Percentiles rank a stretch among this genome's conserved stretches.
Evolutionary conservation across 345 rosid species (phyloP).

Genomic region (Stellera chamaejasme): DNA sequence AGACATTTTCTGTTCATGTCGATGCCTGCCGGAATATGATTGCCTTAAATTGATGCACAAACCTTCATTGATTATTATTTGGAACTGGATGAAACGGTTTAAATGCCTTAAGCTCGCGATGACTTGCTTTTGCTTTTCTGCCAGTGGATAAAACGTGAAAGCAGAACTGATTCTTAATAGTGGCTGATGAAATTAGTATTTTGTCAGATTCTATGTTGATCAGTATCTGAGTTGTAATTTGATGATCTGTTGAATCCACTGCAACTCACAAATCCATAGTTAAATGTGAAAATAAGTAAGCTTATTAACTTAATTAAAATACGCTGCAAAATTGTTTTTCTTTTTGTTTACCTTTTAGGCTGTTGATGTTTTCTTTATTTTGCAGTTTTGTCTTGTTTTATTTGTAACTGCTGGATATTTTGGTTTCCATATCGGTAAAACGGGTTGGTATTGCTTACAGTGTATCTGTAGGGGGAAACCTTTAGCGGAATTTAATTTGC

Average conservation of each 20-base stretch:
- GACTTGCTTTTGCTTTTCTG: constrained; percentile 25
- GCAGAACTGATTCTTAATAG: constrained; percentile 1
- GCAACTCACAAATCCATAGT: constrained; percentile 3
- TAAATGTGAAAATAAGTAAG: constrained; percentile 8
- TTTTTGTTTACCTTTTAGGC: not conserved
- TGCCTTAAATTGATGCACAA: constrained; percentile 4
- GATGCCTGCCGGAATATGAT: constrained; percentile 1
- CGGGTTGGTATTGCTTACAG: constrained; percentile 26
- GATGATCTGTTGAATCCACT: constrained; percentile 1
- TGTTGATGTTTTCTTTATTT: not conserved
- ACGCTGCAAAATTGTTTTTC: not conserved
- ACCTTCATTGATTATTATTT: constrained; percentile 5
- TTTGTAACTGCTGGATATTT: not conserved
- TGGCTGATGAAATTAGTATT: constrained; percentile 13
- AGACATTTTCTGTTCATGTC: not conserved
- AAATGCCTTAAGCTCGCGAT: constrained; percentile 8
- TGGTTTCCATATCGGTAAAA: constrained; percentile 6
- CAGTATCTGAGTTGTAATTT: constrained; percentile 2
- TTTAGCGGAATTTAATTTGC: constrained; percentile 51
- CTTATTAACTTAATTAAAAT: constrained; percentile 5
- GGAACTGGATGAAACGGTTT: constrained; percentile 13
- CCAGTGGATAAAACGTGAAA: constrained; percentile 6
- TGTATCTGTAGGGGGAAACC: constrained; percentile 24
- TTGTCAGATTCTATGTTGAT: constrained; percentile 3
- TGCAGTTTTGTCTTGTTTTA: constrained; percentile 1